Base-by-base conservation (phyloP, 805 yeast species). In the Metahyphopichia silvanorum region DNA sequence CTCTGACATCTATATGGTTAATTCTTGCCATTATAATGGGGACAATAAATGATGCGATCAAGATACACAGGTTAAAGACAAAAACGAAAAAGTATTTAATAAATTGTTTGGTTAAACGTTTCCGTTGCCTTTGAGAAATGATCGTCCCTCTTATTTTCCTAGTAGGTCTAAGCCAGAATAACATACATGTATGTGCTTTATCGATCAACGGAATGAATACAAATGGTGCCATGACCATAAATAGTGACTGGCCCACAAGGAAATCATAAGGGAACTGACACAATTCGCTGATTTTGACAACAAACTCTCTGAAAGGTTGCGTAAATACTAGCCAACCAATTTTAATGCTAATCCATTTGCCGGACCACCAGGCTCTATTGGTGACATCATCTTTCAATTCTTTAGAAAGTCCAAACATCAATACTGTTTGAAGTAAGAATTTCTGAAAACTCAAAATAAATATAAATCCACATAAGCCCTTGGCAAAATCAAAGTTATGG, bases 331-430 rank as follows among this genome's bases (percentile, higher is more conserved):
- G 44, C 49, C 58, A 31, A 4, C 74, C 74, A 9, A 66, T 39
- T 3, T 63, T 68, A 16, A 59, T 50, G 3, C 43, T 46, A 14
- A 60, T 39, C 78, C 78, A 74, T 30, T 57, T 61, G 1, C 78
- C 79, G 1, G 76, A 65, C 77, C 78, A 74, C 77, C 78, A 74
- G 1, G 75, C 69, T 23, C 59, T 38, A 37, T 74, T 71, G 2
- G 69, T 44, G 26, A 47, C 43, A 39, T 69, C 71, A 16, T 57
- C 64, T 19, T 50, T 52, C 31, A 66, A 44, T 41, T 74, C 79
- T 35, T 71, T 51, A 1, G 73, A 63, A 4, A 27, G 12, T 9
- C 21, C 15, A 18, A 18, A 14, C 5, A 27, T 9, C 14, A 73
- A 43, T 2, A 57, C 40, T 6, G 59, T 19, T 8, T 63, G 34